Evolutionary conservation across 2,329 filamentous ascomycete species (phyloP), one percentile per base, ranked within the genome.

Genomic region (Colletotrichum lupini): DNA sequence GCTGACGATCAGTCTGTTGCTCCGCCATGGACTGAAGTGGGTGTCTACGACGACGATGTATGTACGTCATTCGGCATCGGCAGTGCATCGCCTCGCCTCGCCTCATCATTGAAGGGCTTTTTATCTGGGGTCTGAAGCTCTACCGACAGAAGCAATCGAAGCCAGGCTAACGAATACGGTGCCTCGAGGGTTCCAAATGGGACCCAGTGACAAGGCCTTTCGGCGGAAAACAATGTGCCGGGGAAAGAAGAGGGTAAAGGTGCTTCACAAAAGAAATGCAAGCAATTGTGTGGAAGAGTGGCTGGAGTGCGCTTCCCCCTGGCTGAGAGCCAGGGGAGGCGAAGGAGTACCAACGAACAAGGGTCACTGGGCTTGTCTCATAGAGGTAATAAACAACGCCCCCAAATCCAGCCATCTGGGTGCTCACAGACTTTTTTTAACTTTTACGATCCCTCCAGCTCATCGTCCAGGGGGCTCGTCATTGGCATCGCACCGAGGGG

Each of bases 391-490:
- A 74, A 72, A 74, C 61, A 68, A 74, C 61, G 60, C 71, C 71
- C 71, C 71, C 71, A 71, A 73, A 73, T 71, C 71, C 71, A 70
- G 67, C 71, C 67, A 70, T 73, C 70, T 73, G 70, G 70, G 57
- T 67, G 68, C 68, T 72, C 68, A 67, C 72, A 72, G 62, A 72
- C 37, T 62, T 63, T 72, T 68, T 74, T 74, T 72, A 72, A 72
- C 67, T 72, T 73, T 72, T 67, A 67, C 67, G 52, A 73, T 73
- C 71, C 70, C 71, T 73, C 71, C 67, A 73, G 61, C 71, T 62
- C 67, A 73, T 73, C 71, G 62, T 62, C 68, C 59, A 68, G 70
- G 70, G 69, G 66, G 59, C 55, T 73, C 55, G 59, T 64, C 66
- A 69, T 73, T 35, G 59, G 70, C 42, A 69, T 64, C 37, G 46